Evolutionary conservation across 805 yeast species (phyloP).

Genomic region (Torulaspora gathmanii): DNA sequence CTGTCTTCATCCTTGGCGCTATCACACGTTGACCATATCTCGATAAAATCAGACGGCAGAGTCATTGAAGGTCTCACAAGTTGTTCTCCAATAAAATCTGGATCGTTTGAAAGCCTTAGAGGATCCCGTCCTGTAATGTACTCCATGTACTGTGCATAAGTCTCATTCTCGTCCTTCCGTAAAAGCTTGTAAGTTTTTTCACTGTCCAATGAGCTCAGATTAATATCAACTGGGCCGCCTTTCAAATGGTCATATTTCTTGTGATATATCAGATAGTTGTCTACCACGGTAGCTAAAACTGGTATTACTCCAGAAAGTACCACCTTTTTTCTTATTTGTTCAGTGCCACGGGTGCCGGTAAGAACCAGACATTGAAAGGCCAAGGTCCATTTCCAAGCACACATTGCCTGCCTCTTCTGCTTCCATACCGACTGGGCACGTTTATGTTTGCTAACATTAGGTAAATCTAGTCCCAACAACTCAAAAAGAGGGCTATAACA

Average conservation of each 20-base stretch:
- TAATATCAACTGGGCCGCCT: constrained; percentile 14
- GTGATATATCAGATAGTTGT: constrained; percentile 59
- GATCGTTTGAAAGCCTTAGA: constrained; percentile 14
- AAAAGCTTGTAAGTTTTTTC: constrained; percentile 17
- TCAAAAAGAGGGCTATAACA: constrained; percentile 45
- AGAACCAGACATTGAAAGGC: constrained; percentile 89
- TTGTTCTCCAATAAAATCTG: constrained; percentile 12
- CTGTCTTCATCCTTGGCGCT: not conserved
- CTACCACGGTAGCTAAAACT: constrained; percentile 83
- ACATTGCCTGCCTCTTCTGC: constrained; percentile 43
- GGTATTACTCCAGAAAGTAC: constrained; percentile 92
- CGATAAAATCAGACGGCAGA: constrained; percentile 25
- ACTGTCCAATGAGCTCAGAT: constrained; percentile 18
- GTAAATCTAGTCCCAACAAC: constrained; percentile 18
- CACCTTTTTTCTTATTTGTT: constrained; percentile 73
- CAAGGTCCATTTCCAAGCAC: constrained; percentile 97
- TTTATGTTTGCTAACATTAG: constrained; percentile 15
- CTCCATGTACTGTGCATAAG: constrained; percentile 20
- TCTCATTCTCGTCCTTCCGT: constrained; percentile 18
- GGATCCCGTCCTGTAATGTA: constrained; percentile 20
- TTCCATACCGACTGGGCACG: constrained; percentile 28
- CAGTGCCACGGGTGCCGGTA: constrained; percentile 91
- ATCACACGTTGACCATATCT: constrained; percentile 20
- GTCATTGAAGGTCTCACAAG: constrained; percentile 15
- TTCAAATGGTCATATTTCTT: constrained; percentile 35